Percentiles rank a stretch among this genome's conserved stretches.
Evolutionary conservation across 495 filamentous ascomycete species (phyloP).

Genomic region (Entonaema liquescens): DNA sequence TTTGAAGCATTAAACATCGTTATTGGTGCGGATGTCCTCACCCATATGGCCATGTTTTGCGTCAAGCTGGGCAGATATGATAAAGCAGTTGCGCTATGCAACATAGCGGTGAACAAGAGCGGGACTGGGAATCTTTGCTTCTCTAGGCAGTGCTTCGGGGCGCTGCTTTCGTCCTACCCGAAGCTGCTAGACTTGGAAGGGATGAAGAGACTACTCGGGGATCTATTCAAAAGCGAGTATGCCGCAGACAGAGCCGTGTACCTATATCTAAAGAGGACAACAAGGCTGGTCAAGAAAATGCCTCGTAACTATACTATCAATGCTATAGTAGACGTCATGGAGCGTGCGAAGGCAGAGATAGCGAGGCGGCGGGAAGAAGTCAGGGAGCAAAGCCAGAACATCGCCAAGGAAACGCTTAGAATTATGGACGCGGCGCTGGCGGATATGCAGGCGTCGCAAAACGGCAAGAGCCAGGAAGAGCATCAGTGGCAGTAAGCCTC

Average conservation of each 20-base stretch:
- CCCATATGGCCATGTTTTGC: slow-evolving; percentile 51
- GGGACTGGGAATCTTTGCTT: slow-evolving; percentile 42
- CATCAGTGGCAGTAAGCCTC: not conserved
- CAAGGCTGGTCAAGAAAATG: slow-evolving; percentile 35
- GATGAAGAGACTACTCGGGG: slow-evolving; percentile 46
- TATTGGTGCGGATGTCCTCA: slow-evolving; percentile 44
- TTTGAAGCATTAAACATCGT: slow-evolving; percentile 46
- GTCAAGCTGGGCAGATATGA: slow-evolving; percentile 40
- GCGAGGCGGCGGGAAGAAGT: not conserved
- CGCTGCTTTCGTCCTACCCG: slow-evolving; percentile 52
- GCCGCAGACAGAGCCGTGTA: slow-evolving; percentile 43
- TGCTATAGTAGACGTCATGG: slow-evolving; percentile 24
- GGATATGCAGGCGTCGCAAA: slow-evolving; percentile 7
- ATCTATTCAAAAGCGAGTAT: slow-evolving; percentile 41
- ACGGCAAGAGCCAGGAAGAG: not conserved
- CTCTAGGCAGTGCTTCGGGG: slow-evolving; percentile 51
- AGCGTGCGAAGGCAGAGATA: slow-evolving; percentile 6
- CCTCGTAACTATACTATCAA: not conserved
- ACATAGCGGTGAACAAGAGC: slow-evolving; percentile 44
- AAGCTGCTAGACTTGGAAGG: slow-evolving; percentile 45
- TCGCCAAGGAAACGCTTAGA: slow-evolving; percentile 22
- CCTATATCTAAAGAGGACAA: slow-evolving; percentile 45
- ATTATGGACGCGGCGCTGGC: slow-evolving; percentile 28
- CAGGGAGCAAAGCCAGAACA: not conserved
- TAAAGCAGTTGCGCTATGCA: slow-evolving; percentile 50